These are phyloP conservation scores for Cladobotryum mycophilum DNA, from an alignment of 2,329 filamentous ascomycete species.

Conservation along the genomic window DNA sequence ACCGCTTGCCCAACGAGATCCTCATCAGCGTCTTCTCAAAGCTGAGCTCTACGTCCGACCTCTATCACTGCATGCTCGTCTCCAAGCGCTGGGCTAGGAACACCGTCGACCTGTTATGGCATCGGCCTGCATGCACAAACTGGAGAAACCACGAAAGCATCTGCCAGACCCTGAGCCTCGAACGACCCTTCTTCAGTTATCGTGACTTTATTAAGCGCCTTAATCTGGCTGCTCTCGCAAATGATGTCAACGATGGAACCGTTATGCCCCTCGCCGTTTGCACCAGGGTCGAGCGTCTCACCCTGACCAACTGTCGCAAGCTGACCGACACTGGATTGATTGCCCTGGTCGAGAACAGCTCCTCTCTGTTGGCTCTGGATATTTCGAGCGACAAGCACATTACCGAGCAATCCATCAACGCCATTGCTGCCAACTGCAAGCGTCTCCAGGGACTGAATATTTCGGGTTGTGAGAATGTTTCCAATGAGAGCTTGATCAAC, in stretches of 20 bases:
- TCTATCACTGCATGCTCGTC: slow-evolving; percentile 87
- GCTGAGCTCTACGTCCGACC: slow-evolving; percentile 66
- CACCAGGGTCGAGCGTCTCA: slow-evolving; percentile 87
- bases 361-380: slow-evolving; percentile 79
- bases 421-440: slow-evolving; percentile 74
- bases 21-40: slow-evolving; percentile 89
- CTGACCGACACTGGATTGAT: slow-evolving; percentile 80
- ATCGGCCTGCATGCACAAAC: slow-evolving; percentile 82
- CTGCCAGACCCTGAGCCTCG: slow-evolving; percentile 66
- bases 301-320: slow-evolving; percentile 80
- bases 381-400: slow-evolving; percentile 80
- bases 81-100: slow-evolving; percentile 91
- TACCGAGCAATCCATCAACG: slow-evolving; percentile 72
- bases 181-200: slow-evolving; percentile 80
- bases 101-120: slow-evolving; percentile 89
- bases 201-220: slow-evolving; percentile 84
- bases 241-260: slow-evolving; percentile 79
- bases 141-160: slow-evolving; percentile 78
- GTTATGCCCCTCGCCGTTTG: slow-evolving; percentile 75
- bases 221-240: slow-evolving; percentile 75
- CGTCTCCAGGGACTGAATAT: slow-evolving; percentile 90
- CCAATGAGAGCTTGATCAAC: slow-evolving; percentile 75
- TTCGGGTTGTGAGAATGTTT: slow-evolving; percentile 75
- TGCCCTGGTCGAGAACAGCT: slow-evolving; percentile 71
- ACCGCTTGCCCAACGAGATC: slow-evolving; percentile 85